Percentiles rank a stretch among this genome's conserved stretches.
These are phyloP conservation scores for Salvia splendens DNA, from an alignment of 257 asterid species.

Conservation along the genomic window DNA sequence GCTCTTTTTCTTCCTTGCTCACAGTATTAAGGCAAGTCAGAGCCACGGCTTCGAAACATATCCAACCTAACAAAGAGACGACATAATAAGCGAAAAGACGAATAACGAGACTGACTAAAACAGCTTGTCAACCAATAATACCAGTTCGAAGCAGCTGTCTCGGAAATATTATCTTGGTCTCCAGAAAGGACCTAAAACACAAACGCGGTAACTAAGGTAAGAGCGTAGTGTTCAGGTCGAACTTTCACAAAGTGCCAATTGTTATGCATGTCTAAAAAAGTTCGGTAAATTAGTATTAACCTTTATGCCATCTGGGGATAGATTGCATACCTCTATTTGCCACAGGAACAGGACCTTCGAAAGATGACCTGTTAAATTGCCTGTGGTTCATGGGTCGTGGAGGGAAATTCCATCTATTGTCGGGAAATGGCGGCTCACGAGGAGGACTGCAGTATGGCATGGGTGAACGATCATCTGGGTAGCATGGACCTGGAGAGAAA, in stretches of 20 bases:
- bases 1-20: conserved; percentile 15
- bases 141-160: conserved; percentile 37
- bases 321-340: conserved; percentile 65
- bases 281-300: not conserved
- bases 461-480: conserved; percentile 59
- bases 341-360: conserved; percentile 70
- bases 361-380: conserved; percentile 58
- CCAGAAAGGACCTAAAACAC: conserved; percentile 75
- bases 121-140: conserved; percentile 19
- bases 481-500: conserved; percentile 60
- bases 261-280: conserved; percentile 1
- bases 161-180: conserved; percentile 57
- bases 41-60: conserved; percentile 10
- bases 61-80: conserved; percentile 28
- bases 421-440: conserved; percentile 54
- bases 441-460: conserved; percentile 57
- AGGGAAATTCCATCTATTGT: conserved; percentile 65
- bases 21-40: conserved; percentile 29
- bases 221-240: not conserved
- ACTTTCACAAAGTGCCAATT: conserved; percentile 6
- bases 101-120: not conserved
- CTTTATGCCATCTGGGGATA: conserved; percentile 11
- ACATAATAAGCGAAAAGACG: conserved; percentile 13
- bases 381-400: conserved; percentile 61
- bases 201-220: conserved; percentile 5